Conservation (phyloP, 2,329 filamentous ascomycete genomes). For the Paracorniculantispora psalliotae region DNA sequence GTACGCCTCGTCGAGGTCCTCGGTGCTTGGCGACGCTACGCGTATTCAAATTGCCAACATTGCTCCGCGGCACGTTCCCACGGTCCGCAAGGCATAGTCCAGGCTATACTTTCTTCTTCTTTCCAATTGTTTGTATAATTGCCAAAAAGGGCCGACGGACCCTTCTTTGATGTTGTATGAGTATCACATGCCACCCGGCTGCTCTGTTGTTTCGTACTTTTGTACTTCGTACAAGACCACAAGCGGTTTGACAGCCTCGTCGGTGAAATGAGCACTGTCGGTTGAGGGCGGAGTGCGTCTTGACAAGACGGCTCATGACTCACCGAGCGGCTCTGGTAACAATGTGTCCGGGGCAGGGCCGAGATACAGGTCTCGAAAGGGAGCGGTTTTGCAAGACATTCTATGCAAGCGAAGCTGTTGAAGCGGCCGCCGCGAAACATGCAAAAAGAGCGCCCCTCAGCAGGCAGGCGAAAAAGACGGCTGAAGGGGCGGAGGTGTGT, state of each 20-base stretch:
- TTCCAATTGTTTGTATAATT: not conserved
- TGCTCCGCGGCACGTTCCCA: not conserved
- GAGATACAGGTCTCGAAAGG: slow-evolving; percentile 1
- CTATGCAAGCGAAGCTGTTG: not conserved
- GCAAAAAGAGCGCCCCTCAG: no score
- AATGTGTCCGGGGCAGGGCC: not conserved
- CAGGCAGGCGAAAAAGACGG: not conserved
- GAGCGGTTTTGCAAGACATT: not conserved
- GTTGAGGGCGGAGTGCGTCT: not conserved
- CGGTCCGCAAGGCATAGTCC: not conserved
- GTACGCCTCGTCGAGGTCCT: not conserved
- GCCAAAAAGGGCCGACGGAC: not conserved
- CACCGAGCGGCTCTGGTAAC: slow-evolving; percentile 6
- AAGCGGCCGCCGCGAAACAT: no score
- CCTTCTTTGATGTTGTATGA: not conserved
- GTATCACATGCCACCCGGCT: not conserved
- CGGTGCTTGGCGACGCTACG: not conserved
- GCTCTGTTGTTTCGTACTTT: not conserved
- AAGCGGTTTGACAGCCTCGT: not conserved
- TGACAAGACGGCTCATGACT: slow-evolving; percentile 2
- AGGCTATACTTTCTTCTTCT: no score
- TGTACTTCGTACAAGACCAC: not conserved
- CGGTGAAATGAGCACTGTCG: not conserved
- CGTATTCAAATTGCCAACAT: not conserved
- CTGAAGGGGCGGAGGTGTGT: not conserved